These are phyloP conservation scores for Hyparrhenia diplandra DNA, from an alignment of 176 grass and related monocot species.

Conservation along the genomic window DNA sequence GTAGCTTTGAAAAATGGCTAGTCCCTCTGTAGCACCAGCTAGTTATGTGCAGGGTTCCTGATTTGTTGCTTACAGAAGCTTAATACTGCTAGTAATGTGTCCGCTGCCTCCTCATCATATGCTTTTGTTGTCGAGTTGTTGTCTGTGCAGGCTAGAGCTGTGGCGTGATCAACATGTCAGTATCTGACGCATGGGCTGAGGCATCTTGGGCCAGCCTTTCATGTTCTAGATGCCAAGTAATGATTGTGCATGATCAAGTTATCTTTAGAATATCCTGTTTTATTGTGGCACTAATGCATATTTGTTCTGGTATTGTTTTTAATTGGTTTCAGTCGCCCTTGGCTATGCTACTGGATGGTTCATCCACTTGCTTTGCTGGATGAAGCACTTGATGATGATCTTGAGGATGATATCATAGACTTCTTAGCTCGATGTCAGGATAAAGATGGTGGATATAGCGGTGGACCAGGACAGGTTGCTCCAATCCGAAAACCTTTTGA, in stretches of 20 bases:
- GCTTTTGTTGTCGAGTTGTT: neutral
- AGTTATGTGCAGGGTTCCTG: neutral
- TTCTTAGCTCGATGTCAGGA: constrained; percentile 93
- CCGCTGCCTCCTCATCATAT: neutral
- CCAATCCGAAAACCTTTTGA: constrained; percentile 18
- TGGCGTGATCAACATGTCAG: constrained; percentile 69
- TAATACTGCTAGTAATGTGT: neutral
- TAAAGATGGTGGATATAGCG: constrained; percentile 86
- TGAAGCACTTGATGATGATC: constrained; percentile 64
- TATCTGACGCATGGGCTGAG: constrained; percentile 61
- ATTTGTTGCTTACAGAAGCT: neutral
- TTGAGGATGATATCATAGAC: constrained; percentile 62
- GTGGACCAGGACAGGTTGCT: constrained; percentile 93
- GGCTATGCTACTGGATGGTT: constrained; percentile 96
- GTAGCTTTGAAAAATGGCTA: neutral
- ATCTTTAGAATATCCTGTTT: neutral
- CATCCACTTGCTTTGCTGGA: constrained; percentile 72
- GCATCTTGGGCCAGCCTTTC: constrained; percentile 59
- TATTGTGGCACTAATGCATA: neutral
- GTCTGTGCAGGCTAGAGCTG: constrained; percentile 66
- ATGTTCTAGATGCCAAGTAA: constrained; percentile 88
- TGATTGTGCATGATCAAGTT: constrained; percentile 13
- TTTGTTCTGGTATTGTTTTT: constrained; percentile 8
- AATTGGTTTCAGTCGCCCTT: constrained; percentile 73
- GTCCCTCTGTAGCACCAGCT: neutral